These are phyloP conservation scores for Emergomyces africanus DNA, from an alignment of 2,329 filamentous ascomycete species.

Conservation along the genomic window DNA sequence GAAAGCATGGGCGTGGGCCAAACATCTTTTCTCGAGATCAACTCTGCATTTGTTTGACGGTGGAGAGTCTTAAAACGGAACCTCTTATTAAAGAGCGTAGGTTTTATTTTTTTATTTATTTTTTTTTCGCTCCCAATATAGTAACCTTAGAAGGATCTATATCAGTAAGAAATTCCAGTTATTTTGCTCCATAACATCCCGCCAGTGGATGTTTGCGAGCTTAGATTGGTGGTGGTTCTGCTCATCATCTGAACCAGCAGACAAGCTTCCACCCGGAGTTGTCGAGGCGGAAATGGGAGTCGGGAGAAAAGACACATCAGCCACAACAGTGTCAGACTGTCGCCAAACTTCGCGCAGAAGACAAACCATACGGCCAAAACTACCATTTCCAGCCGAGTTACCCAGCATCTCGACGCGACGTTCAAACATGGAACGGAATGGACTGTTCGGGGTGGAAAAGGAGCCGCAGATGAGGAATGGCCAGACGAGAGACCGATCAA, in stretches of 20 bases:
- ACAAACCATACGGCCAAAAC: constrained; percentile 69
- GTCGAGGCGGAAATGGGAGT: constrained; percentile 2
- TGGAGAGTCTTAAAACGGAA: neutral
- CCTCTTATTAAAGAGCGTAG: neutral
- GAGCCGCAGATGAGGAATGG: constrained; percentile 80
- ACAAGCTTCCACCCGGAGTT: neutral
- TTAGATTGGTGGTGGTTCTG: neutral
- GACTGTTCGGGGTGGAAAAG: constrained; percentile 56
- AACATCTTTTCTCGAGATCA: neutral
- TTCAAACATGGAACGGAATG: constrained; percentile 65
- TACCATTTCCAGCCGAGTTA: constrained; percentile 65
- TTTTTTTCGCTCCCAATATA: neutral
- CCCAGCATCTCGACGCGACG: constrained; percentile 64
- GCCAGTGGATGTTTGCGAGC: constrained; percentile 59
- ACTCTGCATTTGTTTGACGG: neutral
- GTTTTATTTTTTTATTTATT: neutral
- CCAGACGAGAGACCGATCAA: constrained; percentile 86
- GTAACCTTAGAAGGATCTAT: constrained; percentile 32
- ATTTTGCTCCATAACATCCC: constrained; percentile 82
- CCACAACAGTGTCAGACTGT: constrained; percentile 48
- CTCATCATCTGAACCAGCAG: neutral
- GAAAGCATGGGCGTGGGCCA: neutral
- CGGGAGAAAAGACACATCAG: neutral
- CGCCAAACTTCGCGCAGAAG: constrained; percentile 75
- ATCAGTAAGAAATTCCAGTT: constrained; percentile 86